Conservation (phyloP, 1,284 basidiomycete species). For the Albatrellus sp. region DNA sequence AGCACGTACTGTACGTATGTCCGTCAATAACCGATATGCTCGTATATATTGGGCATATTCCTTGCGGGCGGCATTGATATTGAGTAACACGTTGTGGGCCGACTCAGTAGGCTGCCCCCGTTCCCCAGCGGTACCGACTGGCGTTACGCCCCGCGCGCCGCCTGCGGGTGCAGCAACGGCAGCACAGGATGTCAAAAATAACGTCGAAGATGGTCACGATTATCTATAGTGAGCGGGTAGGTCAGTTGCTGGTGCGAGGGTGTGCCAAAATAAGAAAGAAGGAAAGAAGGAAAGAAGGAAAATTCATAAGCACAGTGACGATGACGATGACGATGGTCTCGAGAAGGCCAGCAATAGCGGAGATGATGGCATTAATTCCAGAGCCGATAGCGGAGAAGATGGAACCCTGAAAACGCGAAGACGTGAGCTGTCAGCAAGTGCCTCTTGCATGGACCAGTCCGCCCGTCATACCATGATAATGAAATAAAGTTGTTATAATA, state of each 20-base stretch:
- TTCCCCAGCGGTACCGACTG: background rate
- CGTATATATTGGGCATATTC: background rate
- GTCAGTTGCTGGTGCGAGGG: background rate
- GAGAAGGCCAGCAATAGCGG: constrained; percentile 42
- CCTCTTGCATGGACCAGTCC: too few relatives aligned
- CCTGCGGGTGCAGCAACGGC: constrained; percentile 1
- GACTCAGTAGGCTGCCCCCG: background rate
- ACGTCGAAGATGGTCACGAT: constrained; percentile 43
- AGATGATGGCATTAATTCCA: constrained; percentile 43
- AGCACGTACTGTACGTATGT: background rate
- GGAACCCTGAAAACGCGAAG: constrained; percentile 30
- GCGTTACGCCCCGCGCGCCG: background rate
- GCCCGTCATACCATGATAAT: too few relatives aligned
- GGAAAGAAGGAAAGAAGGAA: background rate
- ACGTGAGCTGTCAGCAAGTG: too few relatives aligned
- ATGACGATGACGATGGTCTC: constrained; percentile 47
- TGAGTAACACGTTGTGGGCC: background rate
- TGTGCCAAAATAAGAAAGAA: background rate
- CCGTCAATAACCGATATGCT: background rate
- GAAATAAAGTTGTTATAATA: background rate
- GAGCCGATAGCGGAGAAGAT: constrained; percentile 48
- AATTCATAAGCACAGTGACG: constrained; percentile 31
- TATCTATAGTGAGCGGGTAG: constrained; percentile 22
- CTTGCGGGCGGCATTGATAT: background rate
- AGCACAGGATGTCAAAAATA: constrained; percentile 6